Evolutionary conservation across 2,329 filamentous ascomycete genomes (phyloP), one percentile per base, ranked within the genome.

Genomic region (Blastomyces parvus): DNA sequence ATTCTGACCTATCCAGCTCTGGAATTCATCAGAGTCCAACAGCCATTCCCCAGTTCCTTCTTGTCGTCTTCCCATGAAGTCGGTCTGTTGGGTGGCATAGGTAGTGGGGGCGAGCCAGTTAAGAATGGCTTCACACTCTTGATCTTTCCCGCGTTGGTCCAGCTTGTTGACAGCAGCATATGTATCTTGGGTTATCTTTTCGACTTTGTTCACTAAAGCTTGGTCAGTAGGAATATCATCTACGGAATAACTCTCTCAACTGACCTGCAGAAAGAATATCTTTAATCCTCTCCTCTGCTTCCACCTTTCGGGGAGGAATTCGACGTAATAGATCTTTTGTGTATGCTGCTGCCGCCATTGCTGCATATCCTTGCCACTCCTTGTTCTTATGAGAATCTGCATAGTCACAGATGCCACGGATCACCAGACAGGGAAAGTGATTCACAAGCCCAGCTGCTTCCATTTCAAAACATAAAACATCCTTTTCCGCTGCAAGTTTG

Each of bases 11-110:
- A 63, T 1, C 68, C 68, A 70, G 1, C 6, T 61, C 30, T 60
- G 22, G 64, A 72, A 81, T 42, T 77, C 71, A 0, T 8, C 6
- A 0, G 77, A 78, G 2, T 76, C 66, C 0, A 83, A 67, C 2
- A 84, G 70, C 80, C 80, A 83, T 57, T 76, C 64, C 0, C 80
- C 76, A 2, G 81, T 83, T 7, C 75, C 77, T 22, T 66, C n/a
- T 52, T 81, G 74, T 36, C 33, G 33, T 36, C 33, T 36, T 3
- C 60, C 66, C 6, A 80, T 64, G 22, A 72, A 72, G 63, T 80
- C 77, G 17, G 58, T 71, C 36, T 82, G 80, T 50, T 80, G 74
- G 22, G 69, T 13, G 2, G 60, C 59, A 64, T 77, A 79, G 44
- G 79, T 69, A 4, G 70, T 62, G 1, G 69, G 66, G 0, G 76